Conservation (phyloP, 805 yeast species). For the Ogataea minuta region DNA sequence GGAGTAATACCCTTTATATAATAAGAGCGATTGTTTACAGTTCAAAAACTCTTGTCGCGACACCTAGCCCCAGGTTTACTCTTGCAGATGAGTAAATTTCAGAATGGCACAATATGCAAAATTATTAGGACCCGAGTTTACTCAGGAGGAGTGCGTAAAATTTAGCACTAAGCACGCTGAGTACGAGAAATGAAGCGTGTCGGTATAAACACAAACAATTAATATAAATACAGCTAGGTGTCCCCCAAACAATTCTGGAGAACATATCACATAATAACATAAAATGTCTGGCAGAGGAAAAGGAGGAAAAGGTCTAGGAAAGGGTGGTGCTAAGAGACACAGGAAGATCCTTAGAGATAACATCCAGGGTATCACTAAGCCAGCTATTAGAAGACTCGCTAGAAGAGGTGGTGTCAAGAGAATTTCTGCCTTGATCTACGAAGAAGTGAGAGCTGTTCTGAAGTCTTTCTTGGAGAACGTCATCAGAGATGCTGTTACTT, state of each 20-base stretch:
- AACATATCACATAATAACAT: slow-evolving; percentile 13
- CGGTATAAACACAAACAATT: slow-evolving; percentile 9
- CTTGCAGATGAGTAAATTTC: slow-evolving; percentile 10
- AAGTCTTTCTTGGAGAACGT: slow-evolving; percentile 95
- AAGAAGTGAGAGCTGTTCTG: slow-evolving; percentile 96
- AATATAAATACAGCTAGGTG: slow-evolving; percentile 17
- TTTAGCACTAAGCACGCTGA: slow-evolving; percentile 9
- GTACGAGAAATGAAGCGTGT: slow-evolving; percentile 15
- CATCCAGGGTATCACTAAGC: slow-evolving; percentile 99
- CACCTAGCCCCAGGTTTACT: slow-evolving; percentile 9
- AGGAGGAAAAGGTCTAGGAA: slow-evolving; percentile 99
- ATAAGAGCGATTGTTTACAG: slow-evolving; percentile 10
- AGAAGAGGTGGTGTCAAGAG: slow-evolving; percentile 99
- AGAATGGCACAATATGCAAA: background rate
- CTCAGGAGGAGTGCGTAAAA: slow-evolving; percentile 16
- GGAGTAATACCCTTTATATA: slow-evolving; percentile 16
- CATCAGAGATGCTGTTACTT: slow-evolving; percentile 98
- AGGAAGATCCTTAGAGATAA: slow-evolving; percentile 99
- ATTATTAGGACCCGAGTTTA: slow-evolving; percentile 15
- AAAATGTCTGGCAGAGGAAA: slow-evolving; percentile 99
- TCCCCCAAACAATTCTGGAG: slow-evolving; percentile 10
- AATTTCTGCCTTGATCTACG: slow-evolving; percentile 97
- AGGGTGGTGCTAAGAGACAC: slow-evolving; percentile 99
- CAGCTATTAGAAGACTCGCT: slow-evolving; percentile 99
- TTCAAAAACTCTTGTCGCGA: background rate